Base-by-base conservation (phyloP, 148 eudicot genomes). In the Camellia granthamiana region DNA sequence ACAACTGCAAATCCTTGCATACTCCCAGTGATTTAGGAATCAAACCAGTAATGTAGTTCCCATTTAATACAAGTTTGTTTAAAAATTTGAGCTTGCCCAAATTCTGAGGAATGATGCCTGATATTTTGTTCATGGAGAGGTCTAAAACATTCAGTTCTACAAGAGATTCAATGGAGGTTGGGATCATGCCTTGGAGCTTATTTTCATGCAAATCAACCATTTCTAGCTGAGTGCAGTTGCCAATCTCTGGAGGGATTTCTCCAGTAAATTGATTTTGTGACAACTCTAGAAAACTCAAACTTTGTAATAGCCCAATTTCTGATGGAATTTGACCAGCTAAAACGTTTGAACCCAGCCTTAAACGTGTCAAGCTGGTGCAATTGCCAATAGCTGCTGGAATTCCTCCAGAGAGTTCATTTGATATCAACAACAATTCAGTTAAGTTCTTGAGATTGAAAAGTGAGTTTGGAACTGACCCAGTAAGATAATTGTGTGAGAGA, bases 61-160 rank as follows among this genome's bases (percentile, higher is more conserved):
- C 79, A 61, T 65, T 79, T 70, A 82, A 61, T 16, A 82, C 77
- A 74, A 82, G 87, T 82, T 85, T 85, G 85, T 85, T 85, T 15
- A 85, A 58, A 13, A 81, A 82, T 51, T 38, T 61, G 63, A 85
- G 80, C 42, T 80, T 82, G 15, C 87, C 87, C 3, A 82, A 15
- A 66, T 54, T 64, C 44, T 72, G 81, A 13, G 87, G 87, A 21
- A 82, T 85, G 64, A 54, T 51, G 14, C 87, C 84, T 71, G 84
- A 81, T 47, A 85, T 15, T 11, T 67, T 68, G 66, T 85, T 85
- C 74, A 66, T 72, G 19, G 87, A 85, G 59, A 82, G 75, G 77
- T 85, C 87, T 72, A 85, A 76, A 2, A 85, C 83, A 46, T 85
- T 82, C 6, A 85, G 87, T 47, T 77, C 55, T n/a, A 52, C 19